Evolutionary conservation across 345 rosid species (phyloP), one percentile per base, ranked within the genome.

Genomic region (Syzygium oleosum): DNA sequence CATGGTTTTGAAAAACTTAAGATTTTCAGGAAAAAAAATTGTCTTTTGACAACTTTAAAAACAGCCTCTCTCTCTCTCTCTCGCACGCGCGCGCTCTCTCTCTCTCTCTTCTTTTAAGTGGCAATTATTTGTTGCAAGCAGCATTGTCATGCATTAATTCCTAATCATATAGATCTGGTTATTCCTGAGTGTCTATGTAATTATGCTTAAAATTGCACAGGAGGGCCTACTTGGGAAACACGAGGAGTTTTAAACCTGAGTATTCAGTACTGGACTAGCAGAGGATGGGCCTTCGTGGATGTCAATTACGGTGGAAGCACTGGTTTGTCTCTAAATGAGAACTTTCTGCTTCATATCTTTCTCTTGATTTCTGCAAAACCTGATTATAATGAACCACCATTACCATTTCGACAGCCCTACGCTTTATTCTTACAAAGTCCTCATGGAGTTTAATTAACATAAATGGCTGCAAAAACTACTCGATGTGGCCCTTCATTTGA

Each of bases 271-370:
- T 98, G 98, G 98, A 98, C 99, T 29, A 98, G 98, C 91, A 92
- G 99, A 85, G 99, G 99, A 85, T 98, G 99, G 99, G 99, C 99
- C 61, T 91, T 94, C 88, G 98, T 95, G 88, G 99, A 96, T 92
- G 99, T 98, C 85, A 98, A 96, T 87, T 98, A 96, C 86, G 98
- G 99, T 88, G 99, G 99, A 93, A 96, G 99, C 97, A 96, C 98
- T 86, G 99, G 99, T 98, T 90, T 88, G 96, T 93, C 85, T 78
- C 55, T 85, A 43, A 34, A 78, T 52, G 17, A 86, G 17, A 16
- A 27, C 16, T 19, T 51, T 53, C n/a, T 27, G 43, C 65, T 17
- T 84, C 31, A 55, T 41, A 34, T 31, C 65, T 23, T 23, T 31
- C 78, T 65, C 31, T 46, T 85, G 52, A 85, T 55, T 38, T 85